Conservation (phyloP, 164 flowering plant species). For the Paratinospora sagittata region DNA sequence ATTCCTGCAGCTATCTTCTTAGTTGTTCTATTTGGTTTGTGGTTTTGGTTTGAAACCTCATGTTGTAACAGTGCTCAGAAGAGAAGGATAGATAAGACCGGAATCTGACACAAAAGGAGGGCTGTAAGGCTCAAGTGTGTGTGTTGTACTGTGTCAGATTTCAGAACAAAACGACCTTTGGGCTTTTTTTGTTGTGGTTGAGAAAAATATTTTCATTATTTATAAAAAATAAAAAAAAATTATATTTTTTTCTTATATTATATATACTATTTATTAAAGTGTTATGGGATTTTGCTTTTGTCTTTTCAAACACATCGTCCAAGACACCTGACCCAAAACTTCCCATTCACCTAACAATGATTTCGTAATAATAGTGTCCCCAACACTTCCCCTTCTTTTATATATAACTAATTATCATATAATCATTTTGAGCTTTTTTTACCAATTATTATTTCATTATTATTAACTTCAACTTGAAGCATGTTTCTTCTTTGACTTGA, state of each 20-base stretch:
- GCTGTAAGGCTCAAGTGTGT: too few species aligned
- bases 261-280: too few species aligned
- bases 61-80: too few species aligned
- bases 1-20: too few species aligned
- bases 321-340: constrained; percentile 20
- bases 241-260: too few species aligned
- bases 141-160: constrained; percentile 27
- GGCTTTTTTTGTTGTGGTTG: constrained; percentile 3
- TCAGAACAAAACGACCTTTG: constrained; percentile 17
- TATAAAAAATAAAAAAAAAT: too few species aligned
- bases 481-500: too few species aligned
- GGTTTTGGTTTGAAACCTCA: not conserved
- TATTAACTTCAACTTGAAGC: too few species aligned
- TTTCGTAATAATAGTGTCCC: constrained; percentile 32
- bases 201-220: constrained; percentile 9
- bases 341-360: constrained; percentile 23
- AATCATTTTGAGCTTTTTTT: not conserved
- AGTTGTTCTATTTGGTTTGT: too few species aligned
- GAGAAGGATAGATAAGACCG: constrained; percentile 23
- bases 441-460: too few species aligned
- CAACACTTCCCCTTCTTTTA: not conserved
- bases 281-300: constrained; percentile 24
- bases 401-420: not conserved
- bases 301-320: constrained; percentile 34
- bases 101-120: constrained; percentile 15